Percentiles rank a stretch among this genome's conserved stretches.
phyloP scores from a whole-genome alignment of 192 early-diverging fungal genomes.

The Linnemannia schmuckeri region DNA sequence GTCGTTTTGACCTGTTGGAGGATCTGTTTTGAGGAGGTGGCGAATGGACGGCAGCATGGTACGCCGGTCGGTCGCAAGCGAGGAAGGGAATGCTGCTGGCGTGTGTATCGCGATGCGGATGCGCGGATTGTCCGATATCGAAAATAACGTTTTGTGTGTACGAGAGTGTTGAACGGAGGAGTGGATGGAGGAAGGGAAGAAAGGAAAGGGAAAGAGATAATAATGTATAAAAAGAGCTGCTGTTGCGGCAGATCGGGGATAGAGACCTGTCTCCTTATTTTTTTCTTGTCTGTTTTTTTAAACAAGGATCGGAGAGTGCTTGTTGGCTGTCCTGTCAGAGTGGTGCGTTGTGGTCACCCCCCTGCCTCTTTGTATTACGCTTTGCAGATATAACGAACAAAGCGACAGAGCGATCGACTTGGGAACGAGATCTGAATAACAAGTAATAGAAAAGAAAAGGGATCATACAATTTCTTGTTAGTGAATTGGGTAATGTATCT shows the following conservation, averaged over 20 bases:
- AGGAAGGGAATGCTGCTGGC: neutral
- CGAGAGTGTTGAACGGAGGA: neutral
- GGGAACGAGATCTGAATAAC: neutral
- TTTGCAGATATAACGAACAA: slow-evolving; percentile 6
- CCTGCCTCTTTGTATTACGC: slow-evolving; percentile 12
- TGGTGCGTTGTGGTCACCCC: slow-evolving; percentile 1
- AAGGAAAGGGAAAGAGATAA: neutral
- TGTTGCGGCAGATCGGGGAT: neutral
- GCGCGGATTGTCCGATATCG: neutral
- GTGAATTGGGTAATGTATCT: too few species aligned
- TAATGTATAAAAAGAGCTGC: neutral
- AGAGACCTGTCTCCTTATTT: slow-evolving; percentile 3
- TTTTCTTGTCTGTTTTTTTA: neutral
- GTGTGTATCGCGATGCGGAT: neutral
- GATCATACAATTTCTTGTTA: too few species aligned
- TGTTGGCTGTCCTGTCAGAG: neutral
- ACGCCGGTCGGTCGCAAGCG: slow-evolving; percentile 7
- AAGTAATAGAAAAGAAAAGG: slow-evolving; percentile 10
- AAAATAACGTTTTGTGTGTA: neutral
- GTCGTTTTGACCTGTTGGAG: neutral
- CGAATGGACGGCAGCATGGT: slow-evolving; percentile 52
- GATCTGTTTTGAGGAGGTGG: slow-evolving; percentile 34
- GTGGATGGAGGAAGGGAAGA: neutral
- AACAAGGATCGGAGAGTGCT: neutral
- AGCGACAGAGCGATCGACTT: neutral